phyloP scores from a whole-genome alignment of 2,329 filamentous ascomycete species.

The Hypoxylon sp. region DNA sequence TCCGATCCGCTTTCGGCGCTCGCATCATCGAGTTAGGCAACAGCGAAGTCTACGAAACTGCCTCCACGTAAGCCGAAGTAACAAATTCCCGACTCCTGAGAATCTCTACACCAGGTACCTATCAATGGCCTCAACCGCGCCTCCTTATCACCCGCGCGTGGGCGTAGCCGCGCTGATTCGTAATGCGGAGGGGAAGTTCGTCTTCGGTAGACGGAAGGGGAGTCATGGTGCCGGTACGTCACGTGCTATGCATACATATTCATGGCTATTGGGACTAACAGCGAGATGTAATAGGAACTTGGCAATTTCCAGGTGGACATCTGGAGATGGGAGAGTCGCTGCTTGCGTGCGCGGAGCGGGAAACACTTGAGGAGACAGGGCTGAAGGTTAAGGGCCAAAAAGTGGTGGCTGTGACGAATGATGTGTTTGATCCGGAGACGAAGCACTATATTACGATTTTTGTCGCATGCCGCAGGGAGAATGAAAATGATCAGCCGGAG shows the following conservation, averaged over 20 bases:
- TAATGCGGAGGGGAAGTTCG: conserved; percentile 60
- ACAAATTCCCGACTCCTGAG: neutral
- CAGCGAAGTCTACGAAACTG: neutral
- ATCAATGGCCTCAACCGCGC: conserved; percentile 45
- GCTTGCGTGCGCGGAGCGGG: conserved; percentile 74
- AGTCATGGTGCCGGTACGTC: conserved; percentile 65
- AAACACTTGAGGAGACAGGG: conserved; percentile 79
- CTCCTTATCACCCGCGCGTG: conserved; percentile 58
- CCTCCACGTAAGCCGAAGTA: neutral
- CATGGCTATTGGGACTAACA: neutral
- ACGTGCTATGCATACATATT: neutral
- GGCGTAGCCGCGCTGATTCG: conserved; percentile 65
- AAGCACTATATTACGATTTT: conserved; percentile 86
- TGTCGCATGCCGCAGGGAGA: conserved; percentile 67
- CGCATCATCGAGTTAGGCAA: conserved; percentile 1
- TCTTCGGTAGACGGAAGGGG: conserved; percentile 65
- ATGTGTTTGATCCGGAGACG: conserved; percentile 69
- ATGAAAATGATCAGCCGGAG: conserved; percentile 65
- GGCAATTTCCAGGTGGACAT: conserved; percentile 81
- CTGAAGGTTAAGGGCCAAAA: conserved; percentile 67
- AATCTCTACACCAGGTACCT: neutral
- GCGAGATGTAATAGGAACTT: conserved; percentile 62
- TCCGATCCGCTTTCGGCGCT: conserved; percentile 25
- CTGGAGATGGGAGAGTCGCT: conserved; percentile 78
- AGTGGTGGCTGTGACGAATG: conserved; percentile 76